Conservation (phyloP, 23 red algal species). For the Gracilaria caudata region DNA sequence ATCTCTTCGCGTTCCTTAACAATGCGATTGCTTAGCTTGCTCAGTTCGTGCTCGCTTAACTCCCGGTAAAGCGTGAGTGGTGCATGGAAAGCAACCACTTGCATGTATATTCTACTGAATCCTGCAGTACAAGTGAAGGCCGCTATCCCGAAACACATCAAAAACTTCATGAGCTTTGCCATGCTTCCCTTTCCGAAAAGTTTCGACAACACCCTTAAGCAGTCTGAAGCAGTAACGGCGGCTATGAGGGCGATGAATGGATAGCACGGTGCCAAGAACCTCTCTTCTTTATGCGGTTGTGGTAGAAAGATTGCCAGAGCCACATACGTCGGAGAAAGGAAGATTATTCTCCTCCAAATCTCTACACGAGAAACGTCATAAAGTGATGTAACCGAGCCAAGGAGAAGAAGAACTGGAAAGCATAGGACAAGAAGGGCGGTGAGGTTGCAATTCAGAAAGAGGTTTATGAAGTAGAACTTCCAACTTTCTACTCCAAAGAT, state of each 20-base stretch:
- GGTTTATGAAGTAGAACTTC: slow-evolving; percentile 82
- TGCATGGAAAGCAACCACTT: slow-evolving; percentile 28
- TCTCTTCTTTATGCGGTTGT: slow-evolving; percentile 97
- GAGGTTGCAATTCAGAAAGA: slow-evolving; percentile 73
- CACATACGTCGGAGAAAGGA: slow-evolving; percentile 63
- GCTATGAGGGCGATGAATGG: slow-evolving; percentile 73
- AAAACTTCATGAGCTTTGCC: neutral
- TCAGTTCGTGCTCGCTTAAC: slow-evolving; percentile 21
- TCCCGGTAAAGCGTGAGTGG: slow-evolving; percentile 29
- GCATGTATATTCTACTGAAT: slow-evolving; percentile 11
- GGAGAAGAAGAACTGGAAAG: slow-evolving; percentile 13
- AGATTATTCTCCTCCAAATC: slow-evolving; percentile 48
- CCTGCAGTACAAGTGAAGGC: slow-evolving; percentile 2
- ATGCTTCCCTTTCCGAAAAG: neutral
- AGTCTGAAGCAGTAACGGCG: slow-evolving; percentile 50
- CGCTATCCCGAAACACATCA: neutral
- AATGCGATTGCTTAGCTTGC: slow-evolving; percentile 8
- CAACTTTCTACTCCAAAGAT: slow-evolving; percentile 84
- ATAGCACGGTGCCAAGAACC: slow-evolving; percentile 91
- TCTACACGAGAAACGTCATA: slow-evolving; percentile 13
- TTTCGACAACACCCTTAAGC: slow-evolving; percentile 1
- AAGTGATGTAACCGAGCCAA: slow-evolving; percentile 13
- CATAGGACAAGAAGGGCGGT: slow-evolving; percentile 17
- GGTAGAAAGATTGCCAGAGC: slow-evolving; percentile 61
- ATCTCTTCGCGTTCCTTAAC: slow-evolving; percentile 4